Conservation (phyloP, 1,284 basidiomycete genomes). For the Ganoderma meredithae region DNA sequence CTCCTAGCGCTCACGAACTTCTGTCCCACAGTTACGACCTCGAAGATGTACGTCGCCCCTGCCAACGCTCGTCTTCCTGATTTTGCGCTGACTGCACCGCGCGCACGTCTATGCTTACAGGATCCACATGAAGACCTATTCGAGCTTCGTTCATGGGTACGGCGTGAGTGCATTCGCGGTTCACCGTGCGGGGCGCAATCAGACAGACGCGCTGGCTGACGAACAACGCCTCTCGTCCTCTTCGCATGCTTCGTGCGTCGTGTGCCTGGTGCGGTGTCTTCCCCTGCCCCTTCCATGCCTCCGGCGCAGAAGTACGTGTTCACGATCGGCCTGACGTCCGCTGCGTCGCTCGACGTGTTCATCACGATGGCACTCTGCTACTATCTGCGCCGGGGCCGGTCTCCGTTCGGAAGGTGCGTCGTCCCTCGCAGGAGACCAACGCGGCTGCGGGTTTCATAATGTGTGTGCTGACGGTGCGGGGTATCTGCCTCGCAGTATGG, state of each 20-base stretch:
- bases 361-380: slow-evolving; percentile 57
- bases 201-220: background rate
- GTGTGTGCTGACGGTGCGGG: background rate
- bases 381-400: slow-evolving; percentile 51
- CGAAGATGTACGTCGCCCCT: slow-evolving; percentile 41
- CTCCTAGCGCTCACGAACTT: background rate
- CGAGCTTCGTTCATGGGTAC: slow-evolving; percentile 35
- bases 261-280: background rate
- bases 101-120: slow-evolving; percentile 12
- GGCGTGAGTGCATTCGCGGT: slow-evolving; percentile 24
- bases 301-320: slow-evolving; percentile 56
- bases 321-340: slow-evolving; percentile 59
- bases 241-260: background rate
- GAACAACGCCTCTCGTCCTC: background rate
- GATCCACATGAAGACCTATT: slow-evolving; percentile 38
- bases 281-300: background rate
- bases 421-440: too few relatives aligned
- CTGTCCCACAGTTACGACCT: slow-evolving; percentile 40
- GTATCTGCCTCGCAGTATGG: slow-evolving; percentile 43
- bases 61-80: background rate
- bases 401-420: slow-evolving; percentile 48
- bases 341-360: slow-evolving; percentile 57
- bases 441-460: too few relatives aligned
- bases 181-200: background rate
- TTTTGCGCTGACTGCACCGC: background rate